Base-by-base conservation (phyloP, 2,329 filamentous ascomycete species). In the Sporothrix luriei region DNA sequence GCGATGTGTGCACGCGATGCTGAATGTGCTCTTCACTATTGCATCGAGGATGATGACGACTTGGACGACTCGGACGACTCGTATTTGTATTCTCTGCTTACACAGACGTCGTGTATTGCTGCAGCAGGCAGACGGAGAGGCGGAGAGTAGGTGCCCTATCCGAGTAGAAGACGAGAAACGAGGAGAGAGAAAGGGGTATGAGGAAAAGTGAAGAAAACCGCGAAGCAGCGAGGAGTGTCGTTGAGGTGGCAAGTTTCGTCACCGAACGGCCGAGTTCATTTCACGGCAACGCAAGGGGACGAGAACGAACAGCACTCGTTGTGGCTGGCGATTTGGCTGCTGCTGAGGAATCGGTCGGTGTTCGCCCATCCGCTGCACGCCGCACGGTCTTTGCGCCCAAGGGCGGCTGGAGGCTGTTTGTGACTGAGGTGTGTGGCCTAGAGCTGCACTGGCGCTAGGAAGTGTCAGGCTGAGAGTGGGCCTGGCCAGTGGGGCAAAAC, bases 291-390 rank as follows among this genome's bases (percentile, higher is more conserved):
- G 16, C 5, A 46, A 62, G 33, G 57, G 26, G 21, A 64, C 21
- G 40, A 48, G 11, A 21, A 43, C 55, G 16, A 40, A 33, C 24
- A 4, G 24, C 52, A n/a, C 11, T 61, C 19, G 33, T 7, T 33
- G 7, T 33, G 33, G 33, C 33, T 33, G 33, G 33, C 33, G 9
- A 1, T 33, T 61, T 43, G 55, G 55, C 33, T 43, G 33, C 43
- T 61, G 55, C 14, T 43, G 59, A 62, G 40, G 59, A 48, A 48
- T 46, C 33, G 46, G 38, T 62, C 57, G 57, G 57, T 62, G n/a
- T 40, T 59, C 40, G 55, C 55, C 55, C 55, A 43, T 33, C 33
- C 13, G 38, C 13, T 61, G 55, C 33, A 61, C 55, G 29, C 29
- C 16, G 24, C 24, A 19, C 14, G 52, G 24, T 59, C 55, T 40